These are phyloP conservation scores for Diutina mesorugosa DNA, from an alignment of 1,139 yeast species.

Conservation along the genomic window DNA sequence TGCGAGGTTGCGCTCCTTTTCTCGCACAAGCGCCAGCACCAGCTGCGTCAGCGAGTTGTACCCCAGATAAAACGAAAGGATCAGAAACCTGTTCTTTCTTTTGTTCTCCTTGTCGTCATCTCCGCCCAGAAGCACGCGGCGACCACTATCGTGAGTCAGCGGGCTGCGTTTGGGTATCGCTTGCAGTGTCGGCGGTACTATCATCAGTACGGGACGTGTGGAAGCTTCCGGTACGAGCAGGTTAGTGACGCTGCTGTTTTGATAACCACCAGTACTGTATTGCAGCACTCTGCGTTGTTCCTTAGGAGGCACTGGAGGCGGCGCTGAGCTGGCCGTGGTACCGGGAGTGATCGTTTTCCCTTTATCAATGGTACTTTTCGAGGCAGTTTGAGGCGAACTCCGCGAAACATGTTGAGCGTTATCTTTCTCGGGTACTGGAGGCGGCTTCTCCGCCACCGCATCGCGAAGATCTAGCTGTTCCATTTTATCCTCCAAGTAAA, in stretches of 20 bases:
- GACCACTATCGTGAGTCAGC: neutral
- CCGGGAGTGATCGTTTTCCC: neutral
- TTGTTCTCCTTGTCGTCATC: constrained; percentile 7
- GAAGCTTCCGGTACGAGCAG: neutral
- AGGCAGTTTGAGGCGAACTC: neutral
- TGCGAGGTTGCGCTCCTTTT: neutral
- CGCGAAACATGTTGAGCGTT: neutral
- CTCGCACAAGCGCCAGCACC: neutral
- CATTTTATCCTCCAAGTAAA: constrained; percentile 35
- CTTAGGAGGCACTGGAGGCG: constrained; percentile 1
- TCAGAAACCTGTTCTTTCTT: constrained; percentile 32
- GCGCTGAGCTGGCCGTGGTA: neutral
- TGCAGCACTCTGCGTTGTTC: neutral
- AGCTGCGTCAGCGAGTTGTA: constrained; percentile 14
- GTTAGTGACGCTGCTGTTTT: neutral
- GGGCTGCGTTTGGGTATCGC: neutral
- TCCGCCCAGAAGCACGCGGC: neutral
- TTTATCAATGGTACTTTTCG: neutral
- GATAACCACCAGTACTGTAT: neutral
- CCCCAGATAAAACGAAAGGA: constrained; percentile 36
- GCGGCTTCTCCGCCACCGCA: neutral
- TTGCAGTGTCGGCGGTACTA: neutral
- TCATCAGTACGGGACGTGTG: neutral
- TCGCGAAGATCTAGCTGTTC: constrained; percentile 14
- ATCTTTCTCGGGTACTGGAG: neutral